A percentile compares a stretch with the other conserved stretches of the same genome.
Conservation (phyloP, 169 alveolate genomes). For the Theileria orientalis region DNA sequence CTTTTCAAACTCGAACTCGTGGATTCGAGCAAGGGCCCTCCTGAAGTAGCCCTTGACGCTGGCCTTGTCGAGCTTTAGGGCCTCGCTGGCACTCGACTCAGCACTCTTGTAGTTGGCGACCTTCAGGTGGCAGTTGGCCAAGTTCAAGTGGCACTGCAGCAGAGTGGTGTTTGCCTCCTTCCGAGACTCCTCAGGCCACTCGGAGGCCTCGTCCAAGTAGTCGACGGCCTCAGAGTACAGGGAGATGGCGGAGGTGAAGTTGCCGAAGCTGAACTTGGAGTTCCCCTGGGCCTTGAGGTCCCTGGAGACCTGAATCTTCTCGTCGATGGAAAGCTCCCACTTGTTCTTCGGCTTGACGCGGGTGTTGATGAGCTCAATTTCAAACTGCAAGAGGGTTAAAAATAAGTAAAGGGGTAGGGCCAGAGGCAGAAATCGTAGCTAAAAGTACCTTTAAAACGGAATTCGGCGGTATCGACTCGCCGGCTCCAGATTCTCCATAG, state of each 20-base stretch:
- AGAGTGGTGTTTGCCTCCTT: conserved; percentile 34
- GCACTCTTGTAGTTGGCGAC: conserved; percentile 72
- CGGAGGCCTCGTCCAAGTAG: conserved; percentile 43
- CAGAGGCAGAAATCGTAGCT: background rate
- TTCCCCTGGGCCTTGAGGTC: conserved; percentile 77
- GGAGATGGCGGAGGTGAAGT: conserved; percentile 69
- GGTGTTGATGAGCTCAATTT: conserved; percentile 74
- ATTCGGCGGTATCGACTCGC: conserved; percentile 78
- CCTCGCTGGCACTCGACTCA: conserved; percentile 74
- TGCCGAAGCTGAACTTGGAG: conserved; percentile 65
- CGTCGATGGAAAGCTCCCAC: conserved; percentile 76
- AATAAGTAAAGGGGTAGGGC: background rate
- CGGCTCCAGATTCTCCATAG: conserved; percentile 82
- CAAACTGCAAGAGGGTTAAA: conserved; percentile 58
- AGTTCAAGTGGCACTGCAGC: conserved; percentile 64
- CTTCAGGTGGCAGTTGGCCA: conserved; percentile 68
- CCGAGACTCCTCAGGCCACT: conserved; percentile 54
- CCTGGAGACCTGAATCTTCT: conserved; percentile 77
- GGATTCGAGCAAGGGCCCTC: conserved; percentile 76
- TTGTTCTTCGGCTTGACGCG: conserved; percentile 70
- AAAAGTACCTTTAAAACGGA: conserved; percentile 66
- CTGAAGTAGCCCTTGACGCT: conserved; percentile 76
- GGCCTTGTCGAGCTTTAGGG: conserved; percentile 67
- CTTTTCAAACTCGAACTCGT: conserved; percentile 66
- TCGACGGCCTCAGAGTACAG: conserved; percentile 71